Base-by-base conservation (phyloP, 1,284 basidiomycete species). In the Kalmanozyma brasiliensis region DNA sequence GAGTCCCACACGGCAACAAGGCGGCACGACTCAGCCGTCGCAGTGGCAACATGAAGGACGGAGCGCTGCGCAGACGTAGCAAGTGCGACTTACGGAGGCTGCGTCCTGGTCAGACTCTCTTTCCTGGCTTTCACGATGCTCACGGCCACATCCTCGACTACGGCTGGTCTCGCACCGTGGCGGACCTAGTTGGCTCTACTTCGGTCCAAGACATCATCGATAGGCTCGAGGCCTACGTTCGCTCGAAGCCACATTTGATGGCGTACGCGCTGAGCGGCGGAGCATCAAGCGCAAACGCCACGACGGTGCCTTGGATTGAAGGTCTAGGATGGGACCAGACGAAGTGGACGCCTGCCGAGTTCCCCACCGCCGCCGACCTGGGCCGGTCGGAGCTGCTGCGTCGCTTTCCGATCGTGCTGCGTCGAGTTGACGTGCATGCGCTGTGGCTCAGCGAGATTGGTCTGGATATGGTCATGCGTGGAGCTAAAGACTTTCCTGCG, bases 271-370 rank as follows among this genome's bases (percentile, higher is more conserved):
- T 45, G 1, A 45, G 49, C 4, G 56, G 49, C 11, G 35, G 46
- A 10, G n/a, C 45, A 5, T 7, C n/a, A 11, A 20, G 32, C 30
- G 29, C 17, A 7, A 36, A 55, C 5, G 8, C 38, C 5, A 30
- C 49, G 5, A 38, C 42, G 20, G n/a, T 52, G 37, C 59, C 55
- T 8, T 95, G 92, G 92, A 87, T 96, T 51, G 85, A 89, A 73
- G 94, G 92, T 4, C 87, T 90, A 84, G 94, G 93, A 6, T 97
- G 94, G 93, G 92, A 97, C 79, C 93, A 97, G 82, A 95, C 91
- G 23, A 59, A 61, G 33, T 79, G 74, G 65, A 36, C 46, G 8
- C 65, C 61, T 0, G 44, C 72, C 5, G 68, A 81, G 4, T 87
- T 93, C 76, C 93, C 94, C 1, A 90, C 87, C 22, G 90, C 69